Base-by-base conservation (phyloP, 768 basidiomycete genomes). In the Xerocomus brunneocitrinus region DNA sequence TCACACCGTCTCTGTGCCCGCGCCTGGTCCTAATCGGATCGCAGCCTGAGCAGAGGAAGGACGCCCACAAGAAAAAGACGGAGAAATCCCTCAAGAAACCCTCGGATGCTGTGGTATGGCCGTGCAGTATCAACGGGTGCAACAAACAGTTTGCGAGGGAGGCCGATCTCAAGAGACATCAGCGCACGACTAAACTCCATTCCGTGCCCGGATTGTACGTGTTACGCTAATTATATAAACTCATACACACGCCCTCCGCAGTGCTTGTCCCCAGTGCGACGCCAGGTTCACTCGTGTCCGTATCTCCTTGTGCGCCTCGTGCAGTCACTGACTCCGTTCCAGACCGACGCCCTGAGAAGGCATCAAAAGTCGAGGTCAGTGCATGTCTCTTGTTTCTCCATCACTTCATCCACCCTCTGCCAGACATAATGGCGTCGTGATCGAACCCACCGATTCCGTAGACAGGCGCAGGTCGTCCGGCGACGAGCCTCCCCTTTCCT, bases 311-410 rank as follows among this genome's bases (percentile, higher is more conserved):
- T 7, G 2, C 27, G 43, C 49, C 54, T 51, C 53, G 58, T 58
- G 63, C 47, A 28, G 16, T 28, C 42, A 19, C 58, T 62, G 40
- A 70, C 60, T 13, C 28, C 49, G 41, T 47, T 55, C 44, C 59
- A 90, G 88, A 85, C 86, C n/a, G 88, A 90, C 69, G 88, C 88
- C 19, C 74, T 88, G n/a, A 76, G 84, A 41, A 76, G 88, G 62
- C 88, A 90, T 65, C 85, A 89, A 70, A 87, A 87, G 62, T 88
- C 88, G 57, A 80, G 87, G 87, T 85, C 57, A 57, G 76, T 62
- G 40, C 57, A 39, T 50, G 45, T 7, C 35, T 42, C 54, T 51
- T 35, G 40, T 42, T 47, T 54, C 46, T 41, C 31, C 47, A 13
- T 30, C 30, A 43, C 38, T 22, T 56, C 46, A 30, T 27, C 39